Evolutionary conservation across 306 rosid species (phyloP), one percentile per base, ranked within the genome.

Genomic region (Sophora flavescens): DNA sequence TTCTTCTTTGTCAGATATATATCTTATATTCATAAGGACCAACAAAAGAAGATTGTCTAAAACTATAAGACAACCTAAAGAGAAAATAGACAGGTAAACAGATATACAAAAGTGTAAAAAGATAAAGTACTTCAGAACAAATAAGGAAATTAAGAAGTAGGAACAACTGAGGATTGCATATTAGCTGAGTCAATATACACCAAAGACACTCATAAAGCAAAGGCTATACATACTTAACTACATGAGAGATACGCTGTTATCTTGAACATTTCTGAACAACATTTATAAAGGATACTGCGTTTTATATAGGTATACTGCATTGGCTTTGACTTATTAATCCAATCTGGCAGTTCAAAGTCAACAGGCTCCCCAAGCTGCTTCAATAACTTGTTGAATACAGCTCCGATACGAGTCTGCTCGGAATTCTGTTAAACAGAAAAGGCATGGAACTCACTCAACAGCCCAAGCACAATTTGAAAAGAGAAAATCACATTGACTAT

Each of bases 331-430:
- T 90, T 93, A 36, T 59, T 76, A 59, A 89, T 70, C 88, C 89
- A 90, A 16, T 87, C 91, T 18, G 98, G 98, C 83, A 94, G 97
- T 65, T 90, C 89, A 81, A 94, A 94, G 74, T 94, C 98, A 42
- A 85, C 93, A 47, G 94, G 91, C 82, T 78, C 88, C 69, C 88
- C 88, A 68, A 90, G 79, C 85, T 90, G 80, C 84, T 80, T 90
- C 76, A 36, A 44, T 89, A 94, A 84, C 85, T 90, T 89, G 95
- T 81, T 81, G 87, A 94, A 94, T 72, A 87, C 89, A 74, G 63
- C 56, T 35, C 85, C 91, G 60, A 90, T 64, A 73, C 53, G 83
- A 82, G 32, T 74, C 52, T 77, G 81, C 81, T 92, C 96, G 77
- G 87, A 75, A 81, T 80, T 85, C 98, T 94, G 90, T 73, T 60